These are phyloP conservation scores for Crithidia fasciculata DNA, from an alignment of 208 protist genomes.

Conservation along the genomic window DNA sequence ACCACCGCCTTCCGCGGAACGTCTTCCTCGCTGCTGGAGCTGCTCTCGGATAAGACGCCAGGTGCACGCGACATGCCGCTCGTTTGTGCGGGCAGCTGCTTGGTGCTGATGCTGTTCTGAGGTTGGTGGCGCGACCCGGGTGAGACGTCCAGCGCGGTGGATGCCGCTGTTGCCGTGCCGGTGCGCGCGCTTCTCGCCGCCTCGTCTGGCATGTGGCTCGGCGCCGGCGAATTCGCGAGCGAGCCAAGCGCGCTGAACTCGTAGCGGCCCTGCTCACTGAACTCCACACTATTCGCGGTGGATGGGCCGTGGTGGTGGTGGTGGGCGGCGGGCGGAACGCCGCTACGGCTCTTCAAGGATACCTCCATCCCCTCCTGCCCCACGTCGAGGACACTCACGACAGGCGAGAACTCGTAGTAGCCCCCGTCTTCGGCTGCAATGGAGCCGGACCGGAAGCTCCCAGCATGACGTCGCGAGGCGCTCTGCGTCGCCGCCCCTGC, in stretches of 20 bases:
- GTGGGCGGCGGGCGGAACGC: neutral
- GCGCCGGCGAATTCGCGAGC: slow-evolving; percentile 23
- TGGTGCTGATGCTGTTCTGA: slow-evolving; percentile 1
- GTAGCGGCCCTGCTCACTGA: slow-evolving; percentile 31
- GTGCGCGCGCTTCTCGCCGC: neutral
- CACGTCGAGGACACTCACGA: neutral
- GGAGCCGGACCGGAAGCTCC: neutral
- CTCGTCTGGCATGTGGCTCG: slow-evolving; percentile 23
- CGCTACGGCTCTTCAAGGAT: neutral
- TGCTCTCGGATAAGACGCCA: neutral
- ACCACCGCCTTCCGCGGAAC: neutral
- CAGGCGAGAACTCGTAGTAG: slow-evolving; percentile 1
- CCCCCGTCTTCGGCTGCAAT: neutral
- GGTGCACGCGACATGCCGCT: slow-evolving; percentile 11
- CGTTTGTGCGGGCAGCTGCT: slow-evolving; percentile 21
- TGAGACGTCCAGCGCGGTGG: neutral
- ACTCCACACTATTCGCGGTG: slow-evolving; percentile 24
- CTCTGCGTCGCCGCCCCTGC: neutral
- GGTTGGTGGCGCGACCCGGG: neutral
- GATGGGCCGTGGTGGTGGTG: neutral
- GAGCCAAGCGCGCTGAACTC: slow-evolving; percentile 31
- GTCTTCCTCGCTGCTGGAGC: neutral
- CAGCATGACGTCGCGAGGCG: neutral
- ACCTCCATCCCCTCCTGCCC: neutral
- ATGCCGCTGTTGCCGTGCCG: neutral